phyloP scores from a whole-genome alignment of 176 grass and related monocot genomes.

The Triticum aestivum region DNA sequence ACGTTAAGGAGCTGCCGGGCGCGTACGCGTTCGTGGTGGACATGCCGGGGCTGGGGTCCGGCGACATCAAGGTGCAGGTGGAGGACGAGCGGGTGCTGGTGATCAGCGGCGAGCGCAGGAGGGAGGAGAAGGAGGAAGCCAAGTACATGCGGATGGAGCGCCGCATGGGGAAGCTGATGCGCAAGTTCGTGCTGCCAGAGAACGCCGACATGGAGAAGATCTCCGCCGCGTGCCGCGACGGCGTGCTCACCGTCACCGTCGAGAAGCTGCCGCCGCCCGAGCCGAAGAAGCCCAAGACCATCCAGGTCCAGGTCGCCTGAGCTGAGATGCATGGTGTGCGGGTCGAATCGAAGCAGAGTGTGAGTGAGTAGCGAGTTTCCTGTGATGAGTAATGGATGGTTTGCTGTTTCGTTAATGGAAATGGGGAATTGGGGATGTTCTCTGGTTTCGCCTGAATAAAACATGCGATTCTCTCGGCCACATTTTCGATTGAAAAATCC shows the following conservation, averaged over 20 bases:
- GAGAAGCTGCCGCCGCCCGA: conserved; percentile 77
- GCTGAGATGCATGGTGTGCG: no score
- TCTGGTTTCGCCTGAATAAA: neutral
- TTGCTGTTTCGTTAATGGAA: neutral
- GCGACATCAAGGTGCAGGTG: conserved; percentile 82
- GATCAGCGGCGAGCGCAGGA: conserved; percentile 66
- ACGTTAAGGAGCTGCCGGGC: conserved; percentile 65
- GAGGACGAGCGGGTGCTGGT: conserved; percentile 75
- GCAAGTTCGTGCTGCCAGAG: conserved; percentile 70
- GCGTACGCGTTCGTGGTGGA: conserved; percentile 73
- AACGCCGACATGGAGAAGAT: conserved; percentile 67
- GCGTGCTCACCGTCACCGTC: conserved; percentile 60
- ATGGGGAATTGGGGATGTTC: neutral
- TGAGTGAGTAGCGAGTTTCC: no score
- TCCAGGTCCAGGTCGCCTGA: conserved; percentile 71
- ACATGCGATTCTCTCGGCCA: neutral
- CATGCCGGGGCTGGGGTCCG: conserved; percentile 73
- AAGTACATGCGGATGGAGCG: conserved; percentile 82
- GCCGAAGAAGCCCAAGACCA: conserved; percentile 82
- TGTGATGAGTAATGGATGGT: neutral
- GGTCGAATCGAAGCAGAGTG: no score
- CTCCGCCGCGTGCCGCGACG: conserved; percentile 59
- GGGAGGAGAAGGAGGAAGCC: conserved; percentile 65
- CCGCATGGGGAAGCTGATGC: conserved; percentile 81
- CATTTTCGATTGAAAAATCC: no score